phyloP scores from a whole-genome alignment of 805 yeast species.

The Wickerhamomyces silvicola region DNA sequence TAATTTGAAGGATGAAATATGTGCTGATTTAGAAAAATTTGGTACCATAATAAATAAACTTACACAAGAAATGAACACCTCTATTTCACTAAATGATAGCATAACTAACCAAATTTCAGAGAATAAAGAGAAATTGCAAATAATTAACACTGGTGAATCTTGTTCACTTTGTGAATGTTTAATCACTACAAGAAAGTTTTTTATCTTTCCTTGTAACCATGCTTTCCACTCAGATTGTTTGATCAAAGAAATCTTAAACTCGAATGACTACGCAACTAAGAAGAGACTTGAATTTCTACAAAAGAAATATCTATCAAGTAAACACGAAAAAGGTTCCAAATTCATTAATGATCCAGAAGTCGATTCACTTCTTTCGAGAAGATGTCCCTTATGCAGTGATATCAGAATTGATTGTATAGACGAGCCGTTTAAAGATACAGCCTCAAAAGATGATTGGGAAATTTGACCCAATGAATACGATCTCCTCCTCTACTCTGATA shows the following conservation, averaged over 20 bases:
- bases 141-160: constrained; percentile 77
- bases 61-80: constrained; percentile 69
- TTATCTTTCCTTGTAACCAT: constrained; percentile 86
- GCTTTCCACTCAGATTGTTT: constrained; percentile 86
- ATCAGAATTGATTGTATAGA: constrained; percentile 65
- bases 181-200: constrained; percentile 64
- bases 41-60: constrained; percentile 59
- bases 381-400: constrained; percentile 76
- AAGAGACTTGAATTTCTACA: constrained; percentile 51
- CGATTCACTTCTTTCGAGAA: constrained; percentile 52
- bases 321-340: constrained; percentile 20
- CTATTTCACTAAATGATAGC: constrained; percentile 53
- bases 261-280: constrained; percentile 62
- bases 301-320: constrained; percentile 24
- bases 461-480: too few species aligned
- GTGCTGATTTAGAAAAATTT: constrained; percentile 68
- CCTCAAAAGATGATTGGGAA: constrained; percentile 43
- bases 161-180: constrained; percentile 70
- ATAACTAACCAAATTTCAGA: constrained; percentile 53
- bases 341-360: constrained; percentile 36
- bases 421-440: constrained; percentile 43
- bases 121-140: constrained; percentile 49
- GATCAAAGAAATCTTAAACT: constrained; percentile 49
- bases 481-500: too few species aligned
- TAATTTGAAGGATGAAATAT: constrained; percentile 77